A percentile compares a stretch with the other conserved stretches of the same genome.
Conservation (phyloP, 140 eudicot genomes). For the Stevia rebaudiana region DNA sequence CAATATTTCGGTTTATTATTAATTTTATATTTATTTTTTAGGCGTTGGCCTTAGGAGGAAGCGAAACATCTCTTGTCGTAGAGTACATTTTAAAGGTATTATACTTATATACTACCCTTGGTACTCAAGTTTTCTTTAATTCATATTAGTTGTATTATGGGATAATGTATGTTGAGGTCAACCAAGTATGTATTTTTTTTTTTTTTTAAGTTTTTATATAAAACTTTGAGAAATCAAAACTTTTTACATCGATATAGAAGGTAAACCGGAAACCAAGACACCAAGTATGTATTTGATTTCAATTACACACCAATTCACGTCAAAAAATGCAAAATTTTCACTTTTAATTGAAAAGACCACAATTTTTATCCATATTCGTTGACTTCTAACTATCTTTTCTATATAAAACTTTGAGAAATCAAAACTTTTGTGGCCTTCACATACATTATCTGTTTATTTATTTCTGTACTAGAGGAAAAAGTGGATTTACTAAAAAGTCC, state of each 20-base stretch:
- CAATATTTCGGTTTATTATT: neutral
- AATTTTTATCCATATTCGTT: neutral
- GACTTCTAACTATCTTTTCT: neutral
- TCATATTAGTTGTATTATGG: neutral
- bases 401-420: neutral
- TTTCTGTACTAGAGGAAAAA: neutral
- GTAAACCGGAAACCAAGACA: too few relatives aligned
- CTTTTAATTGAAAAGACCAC: neutral
- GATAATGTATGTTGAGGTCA: neutral
- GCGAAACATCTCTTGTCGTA: constrained; percentile 72
- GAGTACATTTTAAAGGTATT: constrained; percentile 91
- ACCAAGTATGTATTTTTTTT: too few relatives aligned
- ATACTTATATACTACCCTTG: too few relatives aligned
- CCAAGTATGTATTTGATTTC: neutral
- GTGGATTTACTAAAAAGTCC: neutral
- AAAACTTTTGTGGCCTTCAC: neutral
- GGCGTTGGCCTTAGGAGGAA: constrained; percentile 87
- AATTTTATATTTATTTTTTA: constrained; percentile 17
- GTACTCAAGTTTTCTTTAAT: neutral
- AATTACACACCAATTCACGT: neutral
- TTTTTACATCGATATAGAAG: too few relatives aligned
- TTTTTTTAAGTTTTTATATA: too few relatives aligned
- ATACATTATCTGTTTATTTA: neutral
- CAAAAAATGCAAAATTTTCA: neutral
- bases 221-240: too few relatives aligned